Conservation (phyloP, 306 rosid genomes). For the Vachellia pachyceras region DNA sequence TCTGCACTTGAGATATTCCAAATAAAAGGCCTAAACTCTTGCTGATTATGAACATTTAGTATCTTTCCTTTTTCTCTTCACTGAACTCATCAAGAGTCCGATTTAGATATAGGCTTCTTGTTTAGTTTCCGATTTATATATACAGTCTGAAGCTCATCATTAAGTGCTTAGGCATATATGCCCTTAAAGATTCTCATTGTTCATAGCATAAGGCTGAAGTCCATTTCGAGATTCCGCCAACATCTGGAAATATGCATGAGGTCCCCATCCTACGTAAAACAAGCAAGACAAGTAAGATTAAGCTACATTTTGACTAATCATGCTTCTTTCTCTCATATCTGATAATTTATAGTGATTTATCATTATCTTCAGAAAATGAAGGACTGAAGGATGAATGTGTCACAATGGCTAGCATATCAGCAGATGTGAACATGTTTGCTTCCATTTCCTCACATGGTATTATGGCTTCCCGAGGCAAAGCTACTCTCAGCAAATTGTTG, state of each 20-base stretch:
- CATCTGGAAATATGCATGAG: constrained; percentile 70
- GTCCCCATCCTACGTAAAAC: constrained; percentile 65
- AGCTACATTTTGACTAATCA: neutral
- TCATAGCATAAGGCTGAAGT: constrained; percentile 25
- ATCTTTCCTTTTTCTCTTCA: constrained; percentile 21
- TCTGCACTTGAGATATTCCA: constrained; percentile 20
- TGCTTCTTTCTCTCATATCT: neutral
- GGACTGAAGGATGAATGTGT: neutral
- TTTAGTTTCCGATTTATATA: neutral
- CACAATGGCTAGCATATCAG: neutral
- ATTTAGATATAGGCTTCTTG: neutral
- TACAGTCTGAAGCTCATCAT: constrained; percentile 36
- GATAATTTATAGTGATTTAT: neutral
- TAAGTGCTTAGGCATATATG: constrained; percentile 11
- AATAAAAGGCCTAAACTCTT: constrained; percentile 1
- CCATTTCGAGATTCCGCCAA: constrained; percentile 45
- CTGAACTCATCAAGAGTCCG: constrained; percentile 20
- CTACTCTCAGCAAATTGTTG: too few relatives aligned
- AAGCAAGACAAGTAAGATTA: neutral
- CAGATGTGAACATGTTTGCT: neutral
- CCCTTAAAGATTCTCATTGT: constrained; percentile 9
- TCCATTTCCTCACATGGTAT: neutral
- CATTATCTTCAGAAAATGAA: neutral
- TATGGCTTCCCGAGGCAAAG: too few relatives aligned
- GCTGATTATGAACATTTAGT: constrained; percentile 35